Evolutionary conservation across 2,329 filamentous ascomycete genomes (phyloP), one percentile per base, ranked within the genome.

Genomic region (Fusarium protoensiforme): DNA sequence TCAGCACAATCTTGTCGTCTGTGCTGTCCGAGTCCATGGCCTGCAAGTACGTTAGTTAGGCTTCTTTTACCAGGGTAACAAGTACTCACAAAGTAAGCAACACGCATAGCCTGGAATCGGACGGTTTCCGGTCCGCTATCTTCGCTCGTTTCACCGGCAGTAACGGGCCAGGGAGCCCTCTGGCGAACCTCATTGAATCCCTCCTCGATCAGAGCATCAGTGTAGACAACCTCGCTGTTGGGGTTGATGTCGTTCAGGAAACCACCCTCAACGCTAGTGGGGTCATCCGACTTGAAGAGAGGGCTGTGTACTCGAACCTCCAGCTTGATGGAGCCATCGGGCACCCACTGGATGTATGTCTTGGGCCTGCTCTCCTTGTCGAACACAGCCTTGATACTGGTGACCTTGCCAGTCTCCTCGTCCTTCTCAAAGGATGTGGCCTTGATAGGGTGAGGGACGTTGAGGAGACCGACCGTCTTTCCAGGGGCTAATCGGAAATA

Each of bases 291-390:
- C 81, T 94, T 95, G 89, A 98, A 98, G 1, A 98, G 88, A 4
- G 91, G 86, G 80, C 94, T 93, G 84, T 96, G 92, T 56, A 96
- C 87, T 67, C 95, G 92, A 46, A 91, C 93, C 81, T 95, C 93
- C 14, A 92, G 92, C 74, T 91, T 90, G 16, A 87, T 87, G 1
- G 92, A 89, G 2, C 90, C 92, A 41, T 91, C 90, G 7, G 91
- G 80, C 7, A 98, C 93, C 96, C 96, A 98, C 80, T 98, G 95
- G 80, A 98, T 97, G 79, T 91, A 94, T 2, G 94, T 92, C 84
- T 97, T 96, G 46, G 92, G 90, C 77, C 92, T 91, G 20, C 87
- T 89, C 69, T 94, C 92, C 67, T 92, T 93, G 70, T 94, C 92
- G 63, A 91, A 92, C 1, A 83, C 78, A 22, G 80, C 92, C 39